Percentiles rank a stretch among this genome's conserved stretches.
Conservation (phyloP, 305 asterid genomes). For the Striga hermonthica region DNA sequence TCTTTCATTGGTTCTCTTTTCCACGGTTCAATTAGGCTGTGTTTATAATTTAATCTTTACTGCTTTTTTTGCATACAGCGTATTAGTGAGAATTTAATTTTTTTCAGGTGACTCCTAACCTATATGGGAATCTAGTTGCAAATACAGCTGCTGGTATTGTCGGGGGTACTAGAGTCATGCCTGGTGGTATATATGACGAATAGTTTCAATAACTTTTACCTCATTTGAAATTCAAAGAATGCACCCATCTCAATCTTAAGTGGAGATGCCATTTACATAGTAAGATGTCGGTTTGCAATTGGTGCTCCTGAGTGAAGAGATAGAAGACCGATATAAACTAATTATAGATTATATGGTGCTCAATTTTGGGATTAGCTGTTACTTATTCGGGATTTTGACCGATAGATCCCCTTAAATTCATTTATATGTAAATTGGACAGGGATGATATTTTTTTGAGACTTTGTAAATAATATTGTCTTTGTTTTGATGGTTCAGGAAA, state of each 20-base stretch:
- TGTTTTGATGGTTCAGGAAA: constrained; percentile 55
- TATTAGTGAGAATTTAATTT: constrained; percentile 3
- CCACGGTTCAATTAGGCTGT: neutral
- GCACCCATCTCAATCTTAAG: too few relatives aligned
- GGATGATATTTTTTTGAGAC: too few relatives aligned
- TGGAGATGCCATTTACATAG: too few relatives aligned
- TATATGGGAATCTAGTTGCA: constrained; percentile 84
- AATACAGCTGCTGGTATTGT: constrained; percentile 98
- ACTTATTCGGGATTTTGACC: too few relatives aligned
- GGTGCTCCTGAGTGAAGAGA: too few relatives aligned
- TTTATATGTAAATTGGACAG: too few relatives aligned
- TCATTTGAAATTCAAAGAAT: too few relatives aligned
- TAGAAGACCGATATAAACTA: too few relatives aligned
- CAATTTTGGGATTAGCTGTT: too few relatives aligned
- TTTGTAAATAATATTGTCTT: neutral
- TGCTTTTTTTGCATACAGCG: neutral
- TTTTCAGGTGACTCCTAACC: constrained; percentile 91
- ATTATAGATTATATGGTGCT: too few relatives aligned
- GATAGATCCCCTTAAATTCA: too few relatives aligned
- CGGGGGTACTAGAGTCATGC: constrained; percentile 99
- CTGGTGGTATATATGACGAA: constrained; percentile 57
- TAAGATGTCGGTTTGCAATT: too few relatives aligned
- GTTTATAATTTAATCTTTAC: neutral
- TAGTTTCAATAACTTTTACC: neutral
- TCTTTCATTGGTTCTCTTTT: neutral